These are phyloP conservation scores for Flaveria floridana DNA, from an alignment of 140 eudicot species.

Conservation along the genomic window DNA sequence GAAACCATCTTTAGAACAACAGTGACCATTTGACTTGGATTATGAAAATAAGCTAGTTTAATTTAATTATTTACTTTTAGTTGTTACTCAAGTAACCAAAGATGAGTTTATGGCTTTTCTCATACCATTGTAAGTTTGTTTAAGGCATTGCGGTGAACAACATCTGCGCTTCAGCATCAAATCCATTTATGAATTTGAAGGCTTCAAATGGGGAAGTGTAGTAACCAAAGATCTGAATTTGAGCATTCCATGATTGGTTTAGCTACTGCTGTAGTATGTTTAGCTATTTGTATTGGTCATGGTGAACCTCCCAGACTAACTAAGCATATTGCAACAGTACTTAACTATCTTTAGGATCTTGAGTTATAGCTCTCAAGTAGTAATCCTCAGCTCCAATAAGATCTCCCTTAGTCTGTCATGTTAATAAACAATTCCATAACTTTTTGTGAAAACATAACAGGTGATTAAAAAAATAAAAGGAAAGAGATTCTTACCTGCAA, in stretches of 20 bases:
- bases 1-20: neutral
- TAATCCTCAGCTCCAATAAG: constrained; percentile 57
- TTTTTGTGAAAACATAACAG: neutral
- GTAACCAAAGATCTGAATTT: no score
- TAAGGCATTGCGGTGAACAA: no score
- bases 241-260: no score
- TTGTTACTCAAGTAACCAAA: neutral
- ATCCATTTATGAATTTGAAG: no score
- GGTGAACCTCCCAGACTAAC: constrained; percentile 63
- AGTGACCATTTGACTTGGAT: neutral
- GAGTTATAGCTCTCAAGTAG: constrained; percentile 48
- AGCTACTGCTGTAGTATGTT: no score
- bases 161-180: no score
- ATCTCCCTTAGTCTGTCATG: constrained; percentile 53
- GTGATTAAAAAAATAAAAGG: neutral
- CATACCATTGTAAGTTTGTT: neutral
- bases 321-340: constrained; percentile 50
- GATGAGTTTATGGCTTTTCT: neutral
- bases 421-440: constrained; percentile 5
- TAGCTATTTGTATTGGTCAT: constrained; percentile 42
- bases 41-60: neutral
- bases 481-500: constrained; percentile 21
- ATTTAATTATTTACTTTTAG: neutral
- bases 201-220: no score
- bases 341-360: constrained; percentile 64